Conservation (phyloP, 176 grass and related monocot species). For the Dendrocalamus sinicus region DNA sequence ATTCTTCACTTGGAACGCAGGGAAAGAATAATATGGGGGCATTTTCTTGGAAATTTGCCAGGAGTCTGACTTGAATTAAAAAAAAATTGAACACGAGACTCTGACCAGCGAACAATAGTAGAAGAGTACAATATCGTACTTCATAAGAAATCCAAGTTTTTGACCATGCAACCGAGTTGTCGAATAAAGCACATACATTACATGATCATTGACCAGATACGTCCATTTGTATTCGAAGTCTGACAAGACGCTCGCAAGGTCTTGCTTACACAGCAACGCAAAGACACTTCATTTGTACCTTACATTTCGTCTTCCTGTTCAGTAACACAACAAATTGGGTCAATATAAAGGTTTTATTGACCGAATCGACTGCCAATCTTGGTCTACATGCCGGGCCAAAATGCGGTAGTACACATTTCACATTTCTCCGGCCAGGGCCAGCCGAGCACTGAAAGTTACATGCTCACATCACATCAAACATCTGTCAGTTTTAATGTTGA, state of each 20-base stretch:
- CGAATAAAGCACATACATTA: background rate
- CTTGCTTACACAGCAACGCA: conserved; percentile 20
- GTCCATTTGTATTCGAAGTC: conserved; percentile 29
- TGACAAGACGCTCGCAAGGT: conserved; percentile 12
- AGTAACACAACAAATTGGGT: background rate
- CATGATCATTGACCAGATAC: conserved; percentile 5
- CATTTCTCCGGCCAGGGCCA: background rate
- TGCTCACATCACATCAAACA: background rate
- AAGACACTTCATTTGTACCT: background rate
- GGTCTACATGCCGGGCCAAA: background rate
- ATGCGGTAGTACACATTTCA: background rate
- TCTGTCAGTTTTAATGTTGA: background rate
- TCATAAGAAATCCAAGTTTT: conserved; percentile 26
- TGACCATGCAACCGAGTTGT: conserved; percentile 26
- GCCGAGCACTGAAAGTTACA: background rate
- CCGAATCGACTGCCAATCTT: background rate
- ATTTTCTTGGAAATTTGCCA: conserved; percentile 35
- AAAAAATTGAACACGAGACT: background rate
- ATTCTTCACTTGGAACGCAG: background rate
- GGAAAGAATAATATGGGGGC: background rate
- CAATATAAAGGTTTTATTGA: background rate
- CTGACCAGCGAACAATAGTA: conserved; percentile 17
- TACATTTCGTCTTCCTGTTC: background rate
- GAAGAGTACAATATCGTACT: conserved; percentile 10
- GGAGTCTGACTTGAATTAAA: conserved; percentile 23